These are phyloP conservation scores for Colletotrichum filicis DNA, from an alignment of 2,329 filamentous ascomycete species.

Conservation along the genomic window DNA sequence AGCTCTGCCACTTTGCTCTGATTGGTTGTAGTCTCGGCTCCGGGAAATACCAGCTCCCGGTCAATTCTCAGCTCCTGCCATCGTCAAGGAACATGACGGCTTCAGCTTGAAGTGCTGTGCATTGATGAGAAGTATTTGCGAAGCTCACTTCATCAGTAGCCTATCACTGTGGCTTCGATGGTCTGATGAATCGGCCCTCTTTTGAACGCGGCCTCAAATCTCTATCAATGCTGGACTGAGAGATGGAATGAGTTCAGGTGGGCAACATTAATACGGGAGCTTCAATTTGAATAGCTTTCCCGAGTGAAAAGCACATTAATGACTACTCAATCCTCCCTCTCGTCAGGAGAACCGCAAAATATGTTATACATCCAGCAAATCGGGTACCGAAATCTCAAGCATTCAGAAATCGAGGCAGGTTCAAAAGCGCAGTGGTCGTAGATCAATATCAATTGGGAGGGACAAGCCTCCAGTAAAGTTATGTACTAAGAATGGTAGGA, in stretches of 20 bases:
- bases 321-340: too few species aligned
- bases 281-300: too few species aligned
- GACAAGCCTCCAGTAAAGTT: slow-evolving; percentile 6
- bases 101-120: background rate
- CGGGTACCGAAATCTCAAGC: too few species aligned
- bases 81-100: background rate
- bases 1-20: slow-evolving; percentile 18
- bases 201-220: too few species aligned
- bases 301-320: too few species aligned
- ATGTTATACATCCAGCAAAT: background rate
- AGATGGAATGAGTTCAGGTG: too few species aligned
- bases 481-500: slow-evolving; percentile 22
- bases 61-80: background rate
- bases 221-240: too few species aligned
- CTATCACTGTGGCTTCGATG: too few species aligned
- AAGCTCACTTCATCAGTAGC: too few species aligned
- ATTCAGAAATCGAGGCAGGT: background rate
- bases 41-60: background rate
- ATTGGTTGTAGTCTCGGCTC: background rate
- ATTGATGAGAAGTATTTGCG: background rate
- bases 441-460: slow-evolving; percentile 14
- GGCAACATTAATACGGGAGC: too few species aligned
- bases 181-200: too few species aligned
- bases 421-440: background rate
- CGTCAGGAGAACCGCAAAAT: too few species aligned